Conservation (phyloP, 352 stramenopile genomes). For the Pythium phragmiticola region DNA sequence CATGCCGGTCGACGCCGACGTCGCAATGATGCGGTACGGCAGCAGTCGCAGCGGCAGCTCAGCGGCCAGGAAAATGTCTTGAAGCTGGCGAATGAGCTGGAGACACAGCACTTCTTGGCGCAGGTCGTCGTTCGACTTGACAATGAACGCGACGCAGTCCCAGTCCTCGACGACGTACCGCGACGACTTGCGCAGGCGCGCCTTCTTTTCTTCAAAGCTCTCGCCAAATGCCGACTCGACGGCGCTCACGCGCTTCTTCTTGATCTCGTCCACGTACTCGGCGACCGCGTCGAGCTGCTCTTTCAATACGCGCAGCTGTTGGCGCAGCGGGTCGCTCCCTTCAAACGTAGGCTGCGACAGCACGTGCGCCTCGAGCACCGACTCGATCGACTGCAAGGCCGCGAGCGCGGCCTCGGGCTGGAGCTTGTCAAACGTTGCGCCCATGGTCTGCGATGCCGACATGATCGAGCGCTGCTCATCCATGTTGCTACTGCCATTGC, state of each 20-base stretch:
- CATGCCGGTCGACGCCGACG: conserved; percentile 92
- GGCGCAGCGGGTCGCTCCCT: conserved; percentile 36
- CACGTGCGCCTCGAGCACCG: conserved; percentile 53
- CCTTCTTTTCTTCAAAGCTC: conserved; percentile 78
- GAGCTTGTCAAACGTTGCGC: conserved; percentile 56
- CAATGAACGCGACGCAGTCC: conserved; percentile 92
- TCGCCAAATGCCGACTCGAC: conserved; percentile 82
- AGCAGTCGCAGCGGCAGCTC: conserved; percentile 94
- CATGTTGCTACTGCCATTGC: conserved; percentile 7
- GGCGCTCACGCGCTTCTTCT: conserved; percentile 56
- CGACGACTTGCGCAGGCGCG: conserved; percentile 60
- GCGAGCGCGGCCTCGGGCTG: conserved; percentile 50
- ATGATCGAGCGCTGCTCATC: conserved; percentile 57
- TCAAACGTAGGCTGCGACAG: conserved; percentile 33
- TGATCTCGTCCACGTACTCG: conserved; percentile 66
- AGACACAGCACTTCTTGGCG: conserved; percentile 97
- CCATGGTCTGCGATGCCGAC: conserved; percentile 32
- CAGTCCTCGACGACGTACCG: conserved; percentile 42
- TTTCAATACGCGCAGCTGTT: conserved; percentile 58
- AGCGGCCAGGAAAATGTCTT: conserved; percentile 94
- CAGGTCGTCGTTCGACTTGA: conserved; percentile 98
- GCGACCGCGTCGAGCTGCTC: conserved; percentile 69
- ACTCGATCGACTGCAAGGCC: conserved; percentile 63
- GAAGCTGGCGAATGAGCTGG: conserved; percentile 95
- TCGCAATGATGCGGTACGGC: conserved; percentile 97